Evolutionary conservation across 73 alveolate species (phyloP), one percentile per base, ranked within the genome.

Genomic region (Tetrahymena elliotti): DNA sequence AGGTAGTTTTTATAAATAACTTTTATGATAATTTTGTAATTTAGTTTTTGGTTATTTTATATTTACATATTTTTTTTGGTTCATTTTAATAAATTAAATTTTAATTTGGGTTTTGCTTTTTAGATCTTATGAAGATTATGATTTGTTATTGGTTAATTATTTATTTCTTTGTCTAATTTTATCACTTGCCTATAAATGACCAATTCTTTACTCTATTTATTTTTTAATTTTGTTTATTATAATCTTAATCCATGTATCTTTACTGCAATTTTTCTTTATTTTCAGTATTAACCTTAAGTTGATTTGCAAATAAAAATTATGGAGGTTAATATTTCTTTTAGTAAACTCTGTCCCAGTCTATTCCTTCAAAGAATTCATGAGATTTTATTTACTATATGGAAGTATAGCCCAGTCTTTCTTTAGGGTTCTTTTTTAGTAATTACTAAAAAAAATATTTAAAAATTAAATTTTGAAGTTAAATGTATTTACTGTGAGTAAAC

Each of bases 321-420:
- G 99, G 99, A 24, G 99, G 99, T 53, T 96, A 94, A 38, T 96
- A 93, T 94, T 98, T 96, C 95, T 97, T 97, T 53, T 93, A 93
- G 37, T 94, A 94, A 37, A 98, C 99, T 93, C 96, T 96, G 24
- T 98, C 95, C 99, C 99, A 99, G 95, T 99, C 98, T 40, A 99
- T 97, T 38, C 98, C 99, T 35, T 95, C 95, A 97, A 99, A 98
- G 98, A 98, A 99, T 15, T 98, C 98, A 94, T 98, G 99, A 52
- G 96, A 96, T 95, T 98, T 99, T 15, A 99, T 96, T 88, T 98
- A 99, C 52, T 98, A 96, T 52, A 96, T 98, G 31, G 97, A 94
- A 52, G 95, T 93, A 39, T 97, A 97, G 20, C 99, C 99, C 83
- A 99, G 94, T 97, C 99, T 98, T 68, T 95, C 94, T 52, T 93